A percentile compares a stretch with the other conserved stretches of the same genome.
These are phyloP conservation scores for Pinus taeda DNA, from an alignment of 75 land plant species.

Conservation along the genomic window DNA sequence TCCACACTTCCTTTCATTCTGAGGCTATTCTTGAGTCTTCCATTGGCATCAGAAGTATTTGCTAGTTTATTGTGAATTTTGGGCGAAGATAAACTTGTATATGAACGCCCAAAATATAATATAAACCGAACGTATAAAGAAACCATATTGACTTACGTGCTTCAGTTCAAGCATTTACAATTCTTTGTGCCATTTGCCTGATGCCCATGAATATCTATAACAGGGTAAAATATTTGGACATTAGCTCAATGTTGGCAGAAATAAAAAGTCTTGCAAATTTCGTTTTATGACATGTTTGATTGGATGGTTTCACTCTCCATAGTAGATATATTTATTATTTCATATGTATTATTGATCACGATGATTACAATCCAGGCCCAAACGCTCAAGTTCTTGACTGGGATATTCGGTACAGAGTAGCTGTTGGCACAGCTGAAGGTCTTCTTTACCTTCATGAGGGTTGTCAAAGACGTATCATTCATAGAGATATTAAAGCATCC, in stretches of 20 bases:
- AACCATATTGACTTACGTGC: no score
- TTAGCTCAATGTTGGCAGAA: not conserved
- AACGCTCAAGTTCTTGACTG: conserved; percentile 37
- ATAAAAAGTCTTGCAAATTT: not conserved
- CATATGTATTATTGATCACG: not conserved
- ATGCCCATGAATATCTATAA: no score
- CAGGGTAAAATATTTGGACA: no score
- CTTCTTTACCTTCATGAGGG: conserved; percentile 60
- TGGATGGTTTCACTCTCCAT: not conserved
- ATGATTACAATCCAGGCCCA: conserved; percentile 8
- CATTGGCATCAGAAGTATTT: not conserved
- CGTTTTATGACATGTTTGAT: not conserved
- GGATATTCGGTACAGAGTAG: conserved; percentile 51
- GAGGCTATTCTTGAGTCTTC: not conserved
- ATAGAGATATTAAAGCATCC: conserved; percentile 80
- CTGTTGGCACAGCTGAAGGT: conserved; percentile 71
- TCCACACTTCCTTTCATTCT: not conserved
- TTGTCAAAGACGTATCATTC: conserved; percentile 70
- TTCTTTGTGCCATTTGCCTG: no score
- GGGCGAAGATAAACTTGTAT: not conserved
- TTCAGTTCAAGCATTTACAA: no score
- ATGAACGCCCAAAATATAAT: not conserved
- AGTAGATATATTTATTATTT: not conserved
- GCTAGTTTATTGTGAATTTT: not conserved
- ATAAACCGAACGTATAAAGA: not conserved